These are phyloP conservation scores for Candida pseudoviswanathii DNA, from an alignment of 1,139 yeast genomes.

Conservation along the genomic window DNA sequence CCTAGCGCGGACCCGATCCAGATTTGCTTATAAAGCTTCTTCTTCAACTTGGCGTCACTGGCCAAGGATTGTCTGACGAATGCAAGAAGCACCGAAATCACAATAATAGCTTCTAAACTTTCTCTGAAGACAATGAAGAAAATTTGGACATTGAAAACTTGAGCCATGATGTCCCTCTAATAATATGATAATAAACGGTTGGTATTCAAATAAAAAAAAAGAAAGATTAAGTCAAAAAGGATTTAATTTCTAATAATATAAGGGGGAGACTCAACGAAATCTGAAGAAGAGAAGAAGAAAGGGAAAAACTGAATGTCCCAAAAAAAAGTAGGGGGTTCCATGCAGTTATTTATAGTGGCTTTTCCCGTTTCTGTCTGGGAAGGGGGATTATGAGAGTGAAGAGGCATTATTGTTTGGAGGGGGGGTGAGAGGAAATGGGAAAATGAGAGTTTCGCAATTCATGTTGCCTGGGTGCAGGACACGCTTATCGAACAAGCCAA, in stretches of 20 bases:
- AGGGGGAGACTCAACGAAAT: conserved; percentile 7
- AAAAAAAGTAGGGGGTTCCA: not conserved
- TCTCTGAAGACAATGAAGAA: conserved; percentile 88
- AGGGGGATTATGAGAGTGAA: no score
- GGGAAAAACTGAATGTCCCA: not conserved
- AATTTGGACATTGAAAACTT: conserved; percentile 52
- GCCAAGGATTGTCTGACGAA: conserved; percentile 82
- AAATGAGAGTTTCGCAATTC: not conserved
- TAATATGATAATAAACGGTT: no score
- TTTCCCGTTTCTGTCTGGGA: no score
- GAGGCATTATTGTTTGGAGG: no score
- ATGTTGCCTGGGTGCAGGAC: not conserved
- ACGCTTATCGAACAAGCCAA: not conserved
- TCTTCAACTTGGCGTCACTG: conserved; percentile 53
- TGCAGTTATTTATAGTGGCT: not conserved
- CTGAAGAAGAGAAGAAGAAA: conserved; percentile 1
- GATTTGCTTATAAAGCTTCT: conserved; percentile 65
- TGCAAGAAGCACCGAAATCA: conserved; percentile 81
- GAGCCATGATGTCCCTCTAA: conserved; percentile 25
- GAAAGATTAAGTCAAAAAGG: not conserved
- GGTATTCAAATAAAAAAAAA: no score
- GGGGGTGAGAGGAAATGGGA: not conserved
- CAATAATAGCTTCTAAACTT: conserved; percentile 81
- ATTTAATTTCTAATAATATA: conserved; percentile 5
- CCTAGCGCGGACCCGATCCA: conserved; percentile 77